A percentile compares a stretch with the other conserved stretches of the same genome.
Evolutionary conservation across 2,329 filamentous ascomycete species (phyloP).

Genomic region (Fusarium udum): DNA sequence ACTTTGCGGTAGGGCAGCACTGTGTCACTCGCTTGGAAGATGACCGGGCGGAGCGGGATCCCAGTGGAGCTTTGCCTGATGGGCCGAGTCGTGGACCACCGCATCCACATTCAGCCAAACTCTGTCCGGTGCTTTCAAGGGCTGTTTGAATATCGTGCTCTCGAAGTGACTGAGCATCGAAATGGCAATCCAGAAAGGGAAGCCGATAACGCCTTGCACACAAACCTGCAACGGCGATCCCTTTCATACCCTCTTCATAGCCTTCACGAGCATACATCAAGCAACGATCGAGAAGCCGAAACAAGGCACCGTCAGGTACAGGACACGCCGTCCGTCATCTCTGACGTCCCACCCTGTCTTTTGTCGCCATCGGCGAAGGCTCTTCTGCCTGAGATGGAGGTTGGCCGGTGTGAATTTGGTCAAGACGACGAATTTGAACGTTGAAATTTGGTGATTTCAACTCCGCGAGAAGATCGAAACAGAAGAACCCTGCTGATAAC

Average conservation of each 20-base stretch:
- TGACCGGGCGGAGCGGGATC: slow-evolving; percentile 24
- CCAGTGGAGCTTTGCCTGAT: slow-evolving; percentile 21
- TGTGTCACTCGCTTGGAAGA: slow-evolving; percentile 34
- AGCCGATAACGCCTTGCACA: slow-evolving; percentile 23
- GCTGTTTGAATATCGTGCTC: slow-evolving; percentile 9
- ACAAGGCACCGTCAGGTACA: slow-evolving; percentile 31
- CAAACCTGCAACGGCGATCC: slow-evolving; percentile 27
- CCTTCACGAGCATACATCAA: slow-evolving; percentile 8
- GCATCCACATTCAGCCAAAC: slow-evolving; percentile 18
- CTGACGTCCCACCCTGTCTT: slow-evolving; percentile 33
- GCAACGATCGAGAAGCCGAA: slow-evolving; percentile 25
- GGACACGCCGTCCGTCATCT: slow-evolving; percentile 31
- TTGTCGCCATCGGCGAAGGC: slow-evolving; percentile 10
- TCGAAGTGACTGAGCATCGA: slow-evolving; percentile 1
- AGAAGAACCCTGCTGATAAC: slow-evolving; percentile 31
- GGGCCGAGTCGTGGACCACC: slow-evolving; percentile 30
- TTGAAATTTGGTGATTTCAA: slow-evolving; percentile 6
- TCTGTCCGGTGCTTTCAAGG: slow-evolving; percentile 9
- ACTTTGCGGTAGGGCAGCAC: slow-evolving; percentile 32
- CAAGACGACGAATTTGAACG: not conserved
- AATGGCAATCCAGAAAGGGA: slow-evolving; percentile 28
- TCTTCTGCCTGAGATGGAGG: slow-evolving; percentile 29
- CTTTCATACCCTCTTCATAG: slow-evolving; percentile 13
- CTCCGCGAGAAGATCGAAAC: slow-evolving; percentile 14
- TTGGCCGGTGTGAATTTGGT: slow-evolving; percentile 37